These are phyloP conservation scores for Malassezia slooffiae DNA, from an alignment of 1,284 basidiomycete genomes.

Conservation along the genomic window DNA sequence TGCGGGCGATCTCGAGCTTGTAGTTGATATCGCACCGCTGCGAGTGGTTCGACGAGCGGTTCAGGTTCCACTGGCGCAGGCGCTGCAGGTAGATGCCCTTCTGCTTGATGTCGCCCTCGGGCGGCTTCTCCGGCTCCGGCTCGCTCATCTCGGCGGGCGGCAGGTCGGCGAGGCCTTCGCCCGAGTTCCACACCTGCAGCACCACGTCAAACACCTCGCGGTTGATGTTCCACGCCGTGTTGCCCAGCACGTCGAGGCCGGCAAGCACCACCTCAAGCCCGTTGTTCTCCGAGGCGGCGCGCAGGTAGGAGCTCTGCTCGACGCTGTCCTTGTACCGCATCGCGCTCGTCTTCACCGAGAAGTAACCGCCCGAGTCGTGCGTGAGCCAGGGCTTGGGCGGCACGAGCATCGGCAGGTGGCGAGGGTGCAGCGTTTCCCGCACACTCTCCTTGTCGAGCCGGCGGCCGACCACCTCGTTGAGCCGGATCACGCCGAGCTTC, in stretches of 20 bases:
- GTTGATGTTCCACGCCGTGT: conserved; percentile 86
- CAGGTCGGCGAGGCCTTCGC: conserved; percentile 49
- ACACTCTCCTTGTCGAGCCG: conserved; percentile 68
- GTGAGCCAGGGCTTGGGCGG: conserved; percentile 77
- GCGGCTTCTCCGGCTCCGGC: conserved; percentile 55
- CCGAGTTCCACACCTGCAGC: conserved; percentile 66
- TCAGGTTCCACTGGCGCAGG: conserved; percentile 53
- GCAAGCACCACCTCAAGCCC: conserved; percentile 76
- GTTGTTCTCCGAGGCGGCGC: conserved; percentile 62
- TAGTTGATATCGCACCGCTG: conserved; percentile 90
- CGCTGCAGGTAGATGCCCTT: conserved; percentile 57
- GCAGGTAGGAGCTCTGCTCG: conserved; percentile 74
- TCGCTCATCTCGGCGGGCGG: conserved; percentile 29
- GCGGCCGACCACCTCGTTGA: conserved; percentile 70
- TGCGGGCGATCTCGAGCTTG: conserved; percentile 88
- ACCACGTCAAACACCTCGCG: conserved; percentile 62
- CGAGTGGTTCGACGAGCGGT: conserved; percentile 54
- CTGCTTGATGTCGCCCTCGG: conserved; percentile 58
- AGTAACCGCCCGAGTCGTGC: conserved; percentile 71
- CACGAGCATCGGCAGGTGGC: conserved; percentile 90
- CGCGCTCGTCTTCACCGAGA: conserved; percentile 47
- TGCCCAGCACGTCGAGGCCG: conserved; percentile 78
- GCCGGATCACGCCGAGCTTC: conserved; percentile 77
- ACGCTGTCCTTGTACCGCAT: conserved; percentile 89
- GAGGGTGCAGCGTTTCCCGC: conserved; percentile 71